These are phyloP conservation scores for Metroxylon sagu DNA, from an alignment of 176 grass and related monocot species.

Conservation along the genomic window DNA sequence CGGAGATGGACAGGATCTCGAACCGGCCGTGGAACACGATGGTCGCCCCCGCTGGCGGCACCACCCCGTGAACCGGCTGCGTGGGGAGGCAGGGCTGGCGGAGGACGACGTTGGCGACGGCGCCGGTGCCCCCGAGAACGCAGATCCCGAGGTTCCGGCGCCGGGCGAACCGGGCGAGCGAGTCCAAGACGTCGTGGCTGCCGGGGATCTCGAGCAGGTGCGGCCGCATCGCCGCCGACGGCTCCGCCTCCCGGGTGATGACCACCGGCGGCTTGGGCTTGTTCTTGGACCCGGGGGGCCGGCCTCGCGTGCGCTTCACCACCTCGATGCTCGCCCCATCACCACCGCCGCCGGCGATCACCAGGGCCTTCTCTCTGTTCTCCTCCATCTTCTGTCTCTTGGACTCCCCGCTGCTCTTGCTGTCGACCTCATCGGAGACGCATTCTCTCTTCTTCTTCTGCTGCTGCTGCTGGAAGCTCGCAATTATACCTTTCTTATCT, in stretches of 20 bases:
- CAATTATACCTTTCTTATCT: slow-evolving; percentile 25
- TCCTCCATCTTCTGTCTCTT: slow-evolving; percentile 29
- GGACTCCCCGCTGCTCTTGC: slow-evolving; percentile 34
- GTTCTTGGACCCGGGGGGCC: slow-evolving; percentile 92
- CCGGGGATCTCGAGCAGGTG: slow-evolving; percentile 86
- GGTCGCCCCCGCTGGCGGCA: slow-evolving; percentile 2
- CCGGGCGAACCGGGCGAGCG: slow-evolving; percentile 46
- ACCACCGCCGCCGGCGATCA: slow-evolving; percentile 11
- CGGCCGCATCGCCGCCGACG: slow-evolving; percentile 61
- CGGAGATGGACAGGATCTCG: slow-evolving; percentile 85
- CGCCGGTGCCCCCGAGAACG: slow-evolving; percentile 63
- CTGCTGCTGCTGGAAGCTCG: slow-evolving; percentile 12
- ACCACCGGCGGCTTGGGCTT: slow-evolving; percentile 80
- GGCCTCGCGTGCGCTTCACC: slow-evolving; percentile 56
- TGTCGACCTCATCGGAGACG: slow-evolving; percentile 72
- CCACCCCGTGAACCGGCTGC: background rate
- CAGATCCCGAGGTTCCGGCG: slow-evolving; percentile 63
- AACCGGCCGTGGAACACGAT: slow-evolving; percentile 65
- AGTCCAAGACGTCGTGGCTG: slow-evolving; percentile 58
- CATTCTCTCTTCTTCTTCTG: slow-evolving; percentile 45
- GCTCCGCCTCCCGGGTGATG: slow-evolving; percentile 71
- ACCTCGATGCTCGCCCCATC: slow-evolving; percentile 74
- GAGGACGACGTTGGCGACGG: slow-evolving; percentile 65
- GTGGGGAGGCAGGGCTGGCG: slow-evolving; percentile 28
- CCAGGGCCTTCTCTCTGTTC: slow-evolving; percentile 9